A percentile compares a stretch with the other conserved stretches of the same genome.
phyloP scores from a whole-genome alignment of 1,139 yeast genomes.

The Blastobotrys apis region DNA sequence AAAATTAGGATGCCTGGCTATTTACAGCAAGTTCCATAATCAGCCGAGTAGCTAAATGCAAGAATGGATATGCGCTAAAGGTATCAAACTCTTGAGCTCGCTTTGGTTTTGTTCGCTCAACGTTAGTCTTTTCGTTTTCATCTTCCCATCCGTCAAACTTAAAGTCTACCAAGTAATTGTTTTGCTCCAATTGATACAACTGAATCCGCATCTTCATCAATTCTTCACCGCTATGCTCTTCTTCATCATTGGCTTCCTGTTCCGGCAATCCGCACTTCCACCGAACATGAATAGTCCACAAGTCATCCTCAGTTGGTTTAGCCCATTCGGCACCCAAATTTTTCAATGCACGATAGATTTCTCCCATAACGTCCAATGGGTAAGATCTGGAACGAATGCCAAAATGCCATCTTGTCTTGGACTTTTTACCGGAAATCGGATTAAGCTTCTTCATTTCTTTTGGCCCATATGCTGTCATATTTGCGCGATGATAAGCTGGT shows the following conservation, averaged over 20 bases:
- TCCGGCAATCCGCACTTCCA: constrained; percentile 71
- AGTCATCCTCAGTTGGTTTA: constrained; percentile 86
- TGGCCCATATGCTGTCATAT: constrained; percentile 60
- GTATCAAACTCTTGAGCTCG: constrained; percentile 48
- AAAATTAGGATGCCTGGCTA: constrained; percentile 39
- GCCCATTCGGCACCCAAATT: constrained; percentile 98
- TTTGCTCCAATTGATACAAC: constrained; percentile 90
- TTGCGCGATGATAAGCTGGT: constrained; percentile 92
- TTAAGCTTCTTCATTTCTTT: constrained; percentile 49
- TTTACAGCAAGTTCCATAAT: constrained; percentile 97
- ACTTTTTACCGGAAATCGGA: constrained; percentile 76
- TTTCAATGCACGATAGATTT: constrained; percentile 88
- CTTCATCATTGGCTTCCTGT: constrained; percentile 25
- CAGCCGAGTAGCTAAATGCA: constrained; percentile 84
- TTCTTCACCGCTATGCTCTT: constrained; percentile 44
- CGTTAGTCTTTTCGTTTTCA: constrained; percentile 16
- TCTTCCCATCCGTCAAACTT: constrained; percentile 96
- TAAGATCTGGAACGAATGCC: constrained; percentile 95
- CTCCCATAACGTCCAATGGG: constrained; percentile 98
- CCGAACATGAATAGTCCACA: constrained; percentile 96
- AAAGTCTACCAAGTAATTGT: constrained; percentile 92
- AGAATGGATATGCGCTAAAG: constrained; percentile 89
- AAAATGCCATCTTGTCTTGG: constrained; percentile 97
- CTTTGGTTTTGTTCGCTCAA: constrained; percentile 32
- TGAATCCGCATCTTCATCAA: constrained; percentile 97